Evolutionary conservation across 2,329 filamentous ascomycete genomes (phyloP).

Genomic region (Chaetomium sp.): DNA sequence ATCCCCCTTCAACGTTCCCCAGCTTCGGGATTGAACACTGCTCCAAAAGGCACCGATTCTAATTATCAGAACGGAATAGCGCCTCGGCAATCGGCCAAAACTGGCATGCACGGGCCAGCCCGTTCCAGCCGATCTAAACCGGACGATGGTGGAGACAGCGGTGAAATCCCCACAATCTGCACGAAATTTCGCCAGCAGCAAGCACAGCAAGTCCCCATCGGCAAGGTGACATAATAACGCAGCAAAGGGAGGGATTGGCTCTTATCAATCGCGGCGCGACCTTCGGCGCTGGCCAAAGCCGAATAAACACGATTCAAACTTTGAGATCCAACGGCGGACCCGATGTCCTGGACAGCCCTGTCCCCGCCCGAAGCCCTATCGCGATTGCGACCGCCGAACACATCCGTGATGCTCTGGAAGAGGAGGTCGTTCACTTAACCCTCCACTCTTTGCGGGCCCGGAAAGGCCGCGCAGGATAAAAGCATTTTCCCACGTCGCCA

Average conservation of each 20-base stretch:
- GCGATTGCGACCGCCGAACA: conserved; percentile 17
- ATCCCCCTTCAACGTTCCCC: neutral
- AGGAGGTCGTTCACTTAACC: conserved; percentile 13
- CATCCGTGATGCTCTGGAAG: conserved; percentile 26
- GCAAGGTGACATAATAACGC: conserved; percentile 26
- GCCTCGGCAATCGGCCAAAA: conserved; percentile 18
- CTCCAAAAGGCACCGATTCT: neutral
- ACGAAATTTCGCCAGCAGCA: conserved; percentile 20
- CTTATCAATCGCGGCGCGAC: conserved; percentile 8
- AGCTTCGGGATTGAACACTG: neutral
- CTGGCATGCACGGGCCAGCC: conserved; percentile 13
- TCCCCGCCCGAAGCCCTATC: conserved; percentile 16
- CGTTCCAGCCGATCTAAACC: conserved; percentile 22
- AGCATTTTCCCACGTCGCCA: neutral
- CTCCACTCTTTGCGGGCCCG: conserved; percentile 15
- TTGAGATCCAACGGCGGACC: conserved; percentile 11
- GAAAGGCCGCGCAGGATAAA: conserved; percentile 14
- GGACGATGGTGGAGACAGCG: neutral
- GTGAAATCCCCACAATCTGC: conserved; percentile 16
- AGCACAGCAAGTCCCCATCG: conserved; percentile 11
- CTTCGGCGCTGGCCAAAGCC: neutral
- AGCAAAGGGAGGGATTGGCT: conserved; percentile 14
- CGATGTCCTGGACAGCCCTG: conserved; percentile 20
- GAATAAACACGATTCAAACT: conserved; percentile 1
- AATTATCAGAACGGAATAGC: conserved; percentile 1